A percentile compares a stretch with the other conserved stretches of the same genome.
phyloP scores from a whole-genome alignment of 805 yeast genomes.

The Monosporozyma siamensis region DNA sequence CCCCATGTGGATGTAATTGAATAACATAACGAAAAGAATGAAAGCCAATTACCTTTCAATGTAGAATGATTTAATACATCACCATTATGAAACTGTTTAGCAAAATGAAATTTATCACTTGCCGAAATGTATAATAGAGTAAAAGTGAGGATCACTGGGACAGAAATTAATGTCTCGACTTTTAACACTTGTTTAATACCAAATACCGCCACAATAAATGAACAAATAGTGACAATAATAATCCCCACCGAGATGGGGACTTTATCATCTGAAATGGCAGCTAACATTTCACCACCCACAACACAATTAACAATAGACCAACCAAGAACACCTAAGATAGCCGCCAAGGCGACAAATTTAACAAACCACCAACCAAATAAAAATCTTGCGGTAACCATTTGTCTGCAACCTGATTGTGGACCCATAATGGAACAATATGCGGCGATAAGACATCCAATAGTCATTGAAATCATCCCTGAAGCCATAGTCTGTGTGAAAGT shows the following conservation, averaged over 20 bases:
- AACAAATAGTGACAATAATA: conserved; percentile 52
- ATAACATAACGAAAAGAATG: conserved; percentile 63
- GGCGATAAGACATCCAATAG: conserved; percentile 66
- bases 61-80: conserved; percentile 29
- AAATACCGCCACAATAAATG: conserved; percentile 60
- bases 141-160: conserved; percentile 62
- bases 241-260: conserved; percentile 71
- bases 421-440: conserved; percentile 84
- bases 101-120: conserved; percentile 36
- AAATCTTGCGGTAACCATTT: conserved; percentile 74
- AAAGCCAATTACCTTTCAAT: conserved; percentile 56
- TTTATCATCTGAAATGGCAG: conserved; percentile 52
- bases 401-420: conserved; percentile 82
- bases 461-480: conserved; percentile 53
- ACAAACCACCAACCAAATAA: conserved; percentile 84
- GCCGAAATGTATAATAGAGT: conserved; percentile 56
- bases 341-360: conserved; percentile 60
- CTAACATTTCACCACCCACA: conserved; percentile 76
- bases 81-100: conserved; percentile 29
- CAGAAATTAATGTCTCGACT: conserved; percentile 58
- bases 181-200: conserved; percentile 66
- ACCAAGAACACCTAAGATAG: conserved; percentile 73
- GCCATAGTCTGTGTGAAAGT: conserved; percentile 57
- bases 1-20: conserved; percentile 88
- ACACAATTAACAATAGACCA: conserved; percentile 91